Evolutionary conservation across 2,329 filamentous ascomycete genomes (phyloP).

Genomic region (Aureobasidium sp.): DNA sequence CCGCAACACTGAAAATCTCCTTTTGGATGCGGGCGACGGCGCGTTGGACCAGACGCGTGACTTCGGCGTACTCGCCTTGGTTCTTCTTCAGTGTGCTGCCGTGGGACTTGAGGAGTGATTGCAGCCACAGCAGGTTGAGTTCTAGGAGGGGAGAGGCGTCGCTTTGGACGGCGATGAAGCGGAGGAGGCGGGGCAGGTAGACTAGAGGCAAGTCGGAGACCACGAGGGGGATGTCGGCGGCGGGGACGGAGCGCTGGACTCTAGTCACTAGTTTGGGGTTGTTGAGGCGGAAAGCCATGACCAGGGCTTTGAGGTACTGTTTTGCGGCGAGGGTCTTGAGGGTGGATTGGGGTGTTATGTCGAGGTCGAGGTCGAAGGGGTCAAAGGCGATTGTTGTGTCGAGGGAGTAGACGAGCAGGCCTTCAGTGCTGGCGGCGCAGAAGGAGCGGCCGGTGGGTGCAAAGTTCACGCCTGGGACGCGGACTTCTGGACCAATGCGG

Average conservation of each 20-base stretch:
- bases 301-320: conserved; percentile 83
- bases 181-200: conserved; percentile 77
- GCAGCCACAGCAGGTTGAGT: conserved; percentile 90
- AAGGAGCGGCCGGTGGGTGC: conserved; percentile 84
- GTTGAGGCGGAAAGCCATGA: conserved; percentile 97
- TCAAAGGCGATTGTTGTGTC: conserved; percentile 83
- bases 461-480: conserved; percentile 78
- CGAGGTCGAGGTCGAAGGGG: conserved; percentile 91
- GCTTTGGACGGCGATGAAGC: conserved; percentile 79
- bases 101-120: conserved; percentile 71
- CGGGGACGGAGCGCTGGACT: conserved; percentile 78
- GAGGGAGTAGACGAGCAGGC: conserved; percentile 85
- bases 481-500: conserved; percentile 70
- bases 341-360: conserved; percentile 73
- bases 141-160: conserved; percentile 91
- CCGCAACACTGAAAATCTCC: conserved; percentile 73
- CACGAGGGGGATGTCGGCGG: conserved; percentile 66
- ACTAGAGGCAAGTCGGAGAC: conserved; percentile 74
- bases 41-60: conserved; percentile 74
- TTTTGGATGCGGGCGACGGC: conserved; percentile 73
- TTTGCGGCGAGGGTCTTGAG: conserved; percentile 64
- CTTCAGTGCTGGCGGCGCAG: conserved; percentile 91
- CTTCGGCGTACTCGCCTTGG: conserved; percentile 70
- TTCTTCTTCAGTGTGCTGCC: conserved; percentile 80
- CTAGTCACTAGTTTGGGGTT: conserved; percentile 72